phyloP scores from a whole-genome alignment of 106 monocot species.

The Cymbidium sinense region DNA sequence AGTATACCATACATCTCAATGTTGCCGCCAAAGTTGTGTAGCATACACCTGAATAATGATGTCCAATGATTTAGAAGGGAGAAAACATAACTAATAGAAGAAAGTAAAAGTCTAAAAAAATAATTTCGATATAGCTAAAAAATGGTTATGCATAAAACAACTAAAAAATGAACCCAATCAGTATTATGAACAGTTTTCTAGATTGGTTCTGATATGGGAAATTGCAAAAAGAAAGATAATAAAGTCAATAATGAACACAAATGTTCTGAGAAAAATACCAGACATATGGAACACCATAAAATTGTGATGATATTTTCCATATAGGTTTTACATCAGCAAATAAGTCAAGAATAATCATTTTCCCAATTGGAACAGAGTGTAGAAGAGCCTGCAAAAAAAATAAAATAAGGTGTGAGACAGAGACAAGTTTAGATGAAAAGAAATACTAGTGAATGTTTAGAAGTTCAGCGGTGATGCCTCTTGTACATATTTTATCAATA shows the following conservation, averaged over 20 bases:
- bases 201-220: neutral
- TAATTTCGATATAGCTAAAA: neutral
- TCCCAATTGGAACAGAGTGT: slow-evolving; percentile 93
- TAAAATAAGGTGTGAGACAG: neutral
- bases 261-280: slow-evolving; percentile 42
- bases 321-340: slow-evolving; percentile 99
- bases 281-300: slow-evolving; percentile 96
- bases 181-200: neutral
- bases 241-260: neutral
- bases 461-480: neutral
- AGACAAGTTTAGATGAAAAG: neutral
- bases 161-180: neutral
- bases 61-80: neutral
- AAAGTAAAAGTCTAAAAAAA: neutral
- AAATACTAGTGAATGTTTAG: neutral
- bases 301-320: slow-evolving; percentile 87
- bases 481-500: neutral
- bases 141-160: neutral
- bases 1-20: slow-evolving; percentile 97
- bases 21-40: slow-evolving; percentile 98
- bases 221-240: neutral
- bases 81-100: neutral
- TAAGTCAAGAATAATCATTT: slow-evolving; percentile 94
- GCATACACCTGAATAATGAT: slow-evolving; percentile 73
- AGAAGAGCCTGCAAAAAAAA: slow-evolving; percentile 64